Evolutionary conservation across 495 filamentous ascomycete species (phyloP).

Genomic region (Aspergillus nanangensis): DNA sequence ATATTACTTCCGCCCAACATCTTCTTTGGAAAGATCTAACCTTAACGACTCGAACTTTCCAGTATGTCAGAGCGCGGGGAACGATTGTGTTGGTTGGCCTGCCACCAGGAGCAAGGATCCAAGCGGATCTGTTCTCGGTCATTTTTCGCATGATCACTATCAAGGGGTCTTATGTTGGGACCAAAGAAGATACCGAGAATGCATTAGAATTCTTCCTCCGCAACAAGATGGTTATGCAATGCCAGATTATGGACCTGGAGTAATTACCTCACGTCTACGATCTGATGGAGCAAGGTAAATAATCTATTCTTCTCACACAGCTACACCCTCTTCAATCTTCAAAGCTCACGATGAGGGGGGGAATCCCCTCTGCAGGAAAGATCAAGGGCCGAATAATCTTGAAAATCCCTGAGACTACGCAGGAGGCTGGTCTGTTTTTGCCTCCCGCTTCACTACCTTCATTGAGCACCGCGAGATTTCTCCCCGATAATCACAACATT

Average conservation of each 20-base stretch:
- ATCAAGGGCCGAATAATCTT: background rate
- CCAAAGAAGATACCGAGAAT: constrained; percentile 68
- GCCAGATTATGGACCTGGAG: background rate
- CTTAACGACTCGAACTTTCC: background rate
- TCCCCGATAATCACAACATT: background rate
- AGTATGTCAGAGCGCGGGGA: constrained; percentile 71
- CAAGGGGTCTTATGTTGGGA: constrained; percentile 78
- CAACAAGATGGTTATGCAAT: background rate
- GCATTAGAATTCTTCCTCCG: constrained; percentile 71
- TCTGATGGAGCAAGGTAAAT: background rate
- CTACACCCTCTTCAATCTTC: no score
- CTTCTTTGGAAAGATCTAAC: constrained; percentile 24
- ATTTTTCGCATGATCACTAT: constrained; percentile 76
- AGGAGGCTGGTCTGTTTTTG: background rate
- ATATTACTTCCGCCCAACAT: no score
- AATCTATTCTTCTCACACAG: no score
- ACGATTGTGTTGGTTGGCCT: constrained; percentile 71
- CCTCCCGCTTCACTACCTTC: background rate
- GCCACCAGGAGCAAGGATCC: constrained; percentile 64
- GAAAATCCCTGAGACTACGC: background rate
- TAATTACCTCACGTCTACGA: background rate
- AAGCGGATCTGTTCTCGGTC: constrained; percentile 70
- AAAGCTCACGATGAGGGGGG: no score
- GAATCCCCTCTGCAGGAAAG: no score
- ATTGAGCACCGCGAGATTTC: background rate